A percentile compares a stretch with the other conserved stretches of the same genome.
These are phyloP conservation scores for Obba rivulosa DNA, from an alignment of 768 basidiomycete species.

Conservation along the genomic window DNA sequence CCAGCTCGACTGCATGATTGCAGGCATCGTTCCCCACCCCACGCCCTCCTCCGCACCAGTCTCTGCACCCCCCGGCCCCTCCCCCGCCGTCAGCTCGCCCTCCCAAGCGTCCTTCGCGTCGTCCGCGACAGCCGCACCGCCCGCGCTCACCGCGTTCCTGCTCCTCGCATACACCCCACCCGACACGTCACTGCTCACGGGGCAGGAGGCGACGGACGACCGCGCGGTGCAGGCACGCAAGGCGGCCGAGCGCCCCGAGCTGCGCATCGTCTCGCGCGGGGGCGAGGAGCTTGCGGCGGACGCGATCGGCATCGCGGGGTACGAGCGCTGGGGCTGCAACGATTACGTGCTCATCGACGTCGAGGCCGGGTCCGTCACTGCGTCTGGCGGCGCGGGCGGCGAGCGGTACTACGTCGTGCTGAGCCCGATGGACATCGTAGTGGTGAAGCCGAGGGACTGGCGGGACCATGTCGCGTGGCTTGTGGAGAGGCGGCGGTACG, in stretches of 20 bases:
- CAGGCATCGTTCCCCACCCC: conserved; percentile 81
- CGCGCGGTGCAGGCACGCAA: conserved; percentile 73
- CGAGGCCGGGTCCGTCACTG: conserved; percentile 6
- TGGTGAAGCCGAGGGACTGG: conserved; percentile 83
- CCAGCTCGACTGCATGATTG: conserved; percentile 92
- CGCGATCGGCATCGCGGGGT: conserved; percentile 73
- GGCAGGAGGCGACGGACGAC: conserved; percentile 65
- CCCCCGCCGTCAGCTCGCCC: background rate
- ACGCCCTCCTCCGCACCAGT: conserved; percentile 21
- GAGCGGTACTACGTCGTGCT: conserved; percentile 71
- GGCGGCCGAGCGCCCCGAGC: conserved; percentile 86
- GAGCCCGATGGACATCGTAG: conserved; percentile 80
- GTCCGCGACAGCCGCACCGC: conserved; percentile 18
- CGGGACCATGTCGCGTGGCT: conserved; percentile 92
- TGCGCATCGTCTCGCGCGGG: conserved; percentile 82
- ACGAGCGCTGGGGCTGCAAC: conserved; percentile 83
- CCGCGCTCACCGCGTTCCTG: conserved; percentile 65
- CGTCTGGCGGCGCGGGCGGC: conserved; percentile 8
- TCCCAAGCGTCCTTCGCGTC: conserved; percentile 15
- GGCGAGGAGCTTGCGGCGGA: conserved; percentile 89
- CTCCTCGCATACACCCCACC: conserved; percentile 84
- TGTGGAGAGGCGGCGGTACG: conserved; percentile 78
- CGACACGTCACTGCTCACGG: conserved; percentile 51
- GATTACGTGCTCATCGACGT: conserved; percentile 76
- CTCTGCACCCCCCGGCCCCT: background rate